These are phyloP conservation scores for Cercospora zeae-maydis DNA, from an alignment of 2,329 filamentous ascomycete genomes.

Conservation along the genomic window DNA sequence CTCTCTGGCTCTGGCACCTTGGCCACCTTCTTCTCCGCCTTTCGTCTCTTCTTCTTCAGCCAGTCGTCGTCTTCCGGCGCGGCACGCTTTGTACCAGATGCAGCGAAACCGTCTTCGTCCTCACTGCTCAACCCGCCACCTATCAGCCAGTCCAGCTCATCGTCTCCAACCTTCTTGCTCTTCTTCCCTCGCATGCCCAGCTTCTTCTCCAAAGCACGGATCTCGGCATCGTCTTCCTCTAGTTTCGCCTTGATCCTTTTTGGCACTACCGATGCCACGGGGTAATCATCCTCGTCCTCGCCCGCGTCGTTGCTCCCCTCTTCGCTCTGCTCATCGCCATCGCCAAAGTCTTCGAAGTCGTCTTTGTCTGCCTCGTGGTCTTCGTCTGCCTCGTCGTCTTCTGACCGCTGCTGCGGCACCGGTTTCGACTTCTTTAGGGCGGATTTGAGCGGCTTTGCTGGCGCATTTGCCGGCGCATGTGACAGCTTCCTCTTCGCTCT, in stretches of 20 bases:
- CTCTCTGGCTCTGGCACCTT: not conserved
- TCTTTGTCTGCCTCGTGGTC: constrained; percentile 12
- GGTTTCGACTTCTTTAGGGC: constrained; percentile 5
- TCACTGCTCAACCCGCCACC: constrained; percentile 49
- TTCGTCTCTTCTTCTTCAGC: constrained; percentile 56
- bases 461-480: constrained; percentile 6
- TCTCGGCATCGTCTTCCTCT: constrained; percentile 80
- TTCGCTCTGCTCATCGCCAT: constrained; percentile 23
- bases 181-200: constrained; percentile 78
- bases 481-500: constrained; percentile 56
- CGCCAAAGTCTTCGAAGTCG: constrained; percentile 35
- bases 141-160: constrained; percentile 76
- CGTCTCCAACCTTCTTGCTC: constrained; percentile 68
- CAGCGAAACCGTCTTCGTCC: constrained; percentile 43
- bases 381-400: constrained; percentile 8
- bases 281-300: constrained; percentile 19
- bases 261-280: constrained; percentile 14
- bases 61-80: constrained; percentile 57
- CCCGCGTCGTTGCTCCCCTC: not conserved
- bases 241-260: constrained; percentile 51
- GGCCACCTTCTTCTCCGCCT: constrained; percentile 42
- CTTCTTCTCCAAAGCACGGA: constrained; percentile 80
- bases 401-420: constrained; percentile 1
- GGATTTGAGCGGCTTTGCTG: not conserved
- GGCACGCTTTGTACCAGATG: constrained; percentile 52